These are phyloP conservation scores for Clitopilus hobsonii DNA, from an alignment of 768 basidiomycete genomes.

Conservation along the genomic window DNA sequence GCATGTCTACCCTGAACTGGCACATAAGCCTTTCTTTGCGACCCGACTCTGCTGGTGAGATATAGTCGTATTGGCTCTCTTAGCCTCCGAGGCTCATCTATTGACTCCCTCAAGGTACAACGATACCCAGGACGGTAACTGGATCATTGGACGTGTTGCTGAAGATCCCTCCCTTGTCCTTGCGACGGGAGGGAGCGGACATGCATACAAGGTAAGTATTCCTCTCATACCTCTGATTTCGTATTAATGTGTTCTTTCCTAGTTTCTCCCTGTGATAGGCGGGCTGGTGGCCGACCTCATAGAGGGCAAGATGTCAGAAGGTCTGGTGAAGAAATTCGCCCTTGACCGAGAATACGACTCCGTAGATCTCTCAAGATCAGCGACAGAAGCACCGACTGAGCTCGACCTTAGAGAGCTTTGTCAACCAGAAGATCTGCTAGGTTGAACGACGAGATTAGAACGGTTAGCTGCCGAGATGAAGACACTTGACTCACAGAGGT, in stretches of 20 bases:
- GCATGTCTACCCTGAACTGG: constrained; percentile 73
- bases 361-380: constrained; percentile 29
- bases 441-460: neutral
- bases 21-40: constrained; percentile 59
- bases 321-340: constrained; percentile 57
- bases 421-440: constrained; percentile 36
- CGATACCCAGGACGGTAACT: constrained; percentile 82
- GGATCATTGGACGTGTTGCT: constrained; percentile 78
- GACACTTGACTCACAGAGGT: too few species aligned
- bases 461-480: neutral
- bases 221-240: neutral
- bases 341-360: constrained; percentile 39
- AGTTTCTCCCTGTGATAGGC: constrained; percentile 90
- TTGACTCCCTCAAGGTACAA: constrained; percentile 63
- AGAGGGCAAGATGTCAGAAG: constrained; percentile 53
- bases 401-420: constrained; percentile 48
- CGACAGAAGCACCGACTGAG: constrained; percentile 17
- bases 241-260: constrained; percentile 2
- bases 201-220: constrained; percentile 73
- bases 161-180: constrained; percentile 57
- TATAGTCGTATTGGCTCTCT: too few species aligned
- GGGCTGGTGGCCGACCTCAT: constrained; percentile 69
- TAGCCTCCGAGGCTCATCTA: neutral
- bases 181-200: constrained; percentile 86
- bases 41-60: constrained; percentile 86